Evolutionary conservation across 176 grass and related monocot species (phyloP), one percentile per base, ranked within the genome.

Genomic region (Aegilops tauschii): DNA sequence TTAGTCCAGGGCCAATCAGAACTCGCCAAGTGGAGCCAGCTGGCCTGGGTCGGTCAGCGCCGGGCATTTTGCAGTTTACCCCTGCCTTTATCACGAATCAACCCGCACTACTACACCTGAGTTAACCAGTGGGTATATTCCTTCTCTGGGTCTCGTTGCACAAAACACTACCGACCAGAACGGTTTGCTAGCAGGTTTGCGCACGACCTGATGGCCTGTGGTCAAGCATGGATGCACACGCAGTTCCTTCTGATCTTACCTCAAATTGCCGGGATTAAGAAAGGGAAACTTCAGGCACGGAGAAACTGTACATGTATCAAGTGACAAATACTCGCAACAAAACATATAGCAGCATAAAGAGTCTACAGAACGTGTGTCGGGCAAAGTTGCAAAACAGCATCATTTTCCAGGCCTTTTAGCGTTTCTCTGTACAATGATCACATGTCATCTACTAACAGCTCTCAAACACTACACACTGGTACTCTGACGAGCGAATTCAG

Each of bases 391-490:
- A 77, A 52, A 87, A 91, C 81, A 85, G 32, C 77, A 77, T 85
- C 69, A 90, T 78, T 85, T 85, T 82, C 50, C 71, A 72, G 78
- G 16, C 13, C 63, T 75, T 85, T 76, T 81, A 77, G 65, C 65
- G 70, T 72, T 83, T 61, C 71, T 86, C 84, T 89, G 80, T 92
- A 92, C 90, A 89, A 69, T 83, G 84, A 89, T 86, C 54, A 80
- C 83, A 89, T 86, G 75, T 71, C 83, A 75, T 86, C 90, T 69
- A 82, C 87, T 47, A 86, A 86, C 65, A 82, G 73, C 44, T 65
- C 61, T 86, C 39, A 86, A 69, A 88, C 63, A 85, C 89, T 81
- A 88, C 69, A 74, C 66, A 61, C 39, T 54, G 79, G 72, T 37
- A 39, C 36, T 42, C 77, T 32, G 37, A 67, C 69, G 8, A 50